These are phyloP conservation scores for Smittium mucronatum DNA, from an alignment of 371 early-diverging fungal species.

Conservation along the genomic window DNA sequence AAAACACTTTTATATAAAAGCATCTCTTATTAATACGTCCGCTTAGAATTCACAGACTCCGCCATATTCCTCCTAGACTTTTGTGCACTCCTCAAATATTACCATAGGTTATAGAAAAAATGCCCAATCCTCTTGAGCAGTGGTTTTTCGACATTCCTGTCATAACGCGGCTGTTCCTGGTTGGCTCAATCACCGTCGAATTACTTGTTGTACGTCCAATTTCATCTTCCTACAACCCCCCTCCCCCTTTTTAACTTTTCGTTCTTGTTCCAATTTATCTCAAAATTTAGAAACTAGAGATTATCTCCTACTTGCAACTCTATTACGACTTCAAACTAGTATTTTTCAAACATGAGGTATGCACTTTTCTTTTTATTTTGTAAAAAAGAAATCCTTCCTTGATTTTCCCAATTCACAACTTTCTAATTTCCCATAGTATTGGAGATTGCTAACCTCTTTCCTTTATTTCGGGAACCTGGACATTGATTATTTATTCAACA, in stretches of 20 bases:
- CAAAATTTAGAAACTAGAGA: conserved; percentile 33
- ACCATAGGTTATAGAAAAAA: too few relatives aligned
- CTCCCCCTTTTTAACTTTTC: background rate
- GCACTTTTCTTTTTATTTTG: conserved; percentile 4
- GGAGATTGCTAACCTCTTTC: conserved; percentile 82
- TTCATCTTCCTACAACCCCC: conserved; percentile 34
- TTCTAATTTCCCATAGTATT: conserved; percentile 60
- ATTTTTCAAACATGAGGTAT: conserved; percentile 51
- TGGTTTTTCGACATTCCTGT: conserved; percentile 88
- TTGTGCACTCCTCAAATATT: too few relatives aligned
- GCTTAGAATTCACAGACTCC: too few relatives aligned
- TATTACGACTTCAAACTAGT: conserved; percentile 63
- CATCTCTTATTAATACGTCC: too few relatives aligned
- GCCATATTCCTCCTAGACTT: too few relatives aligned
- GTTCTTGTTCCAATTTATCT: background rate
- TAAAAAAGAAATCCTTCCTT: background rate
- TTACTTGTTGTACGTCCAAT: conserved; percentile 39
- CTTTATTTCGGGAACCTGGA: conserved; percentile 80
- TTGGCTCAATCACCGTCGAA: conserved; percentile 57
- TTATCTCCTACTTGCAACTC: conserved; percentile 58
- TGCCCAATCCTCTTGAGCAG: conserved; percentile 59
- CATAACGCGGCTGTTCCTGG: conserved; percentile 72
- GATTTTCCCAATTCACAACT: too few relatives aligned
- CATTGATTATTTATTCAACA: conserved; percentile 82
- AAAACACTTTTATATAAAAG: background rate